phyloP scores from a whole-genome alignment of 2,329 filamentous ascomycete species.

The Mycosphaerella sp. region DNA sequence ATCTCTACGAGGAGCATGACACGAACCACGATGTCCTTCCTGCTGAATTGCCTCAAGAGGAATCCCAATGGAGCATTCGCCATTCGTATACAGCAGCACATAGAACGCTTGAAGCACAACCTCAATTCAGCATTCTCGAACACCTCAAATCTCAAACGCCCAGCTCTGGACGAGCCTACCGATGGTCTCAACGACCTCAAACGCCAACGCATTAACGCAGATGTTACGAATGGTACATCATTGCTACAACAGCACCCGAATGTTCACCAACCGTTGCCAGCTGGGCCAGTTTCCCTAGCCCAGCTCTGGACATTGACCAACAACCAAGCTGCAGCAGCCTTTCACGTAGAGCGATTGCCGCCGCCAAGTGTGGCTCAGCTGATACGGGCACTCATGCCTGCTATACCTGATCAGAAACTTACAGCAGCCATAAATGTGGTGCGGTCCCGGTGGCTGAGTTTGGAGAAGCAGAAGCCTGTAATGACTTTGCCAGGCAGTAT shows the following conservation, averaged over 20 bases:
- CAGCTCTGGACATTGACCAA: conserved; percentile 81
- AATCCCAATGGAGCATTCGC: conserved; percentile 71
- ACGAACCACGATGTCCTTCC: conserved; percentile 76
- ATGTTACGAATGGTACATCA: conserved; percentile 35
- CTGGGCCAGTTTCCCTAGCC: conserved; percentile 70
- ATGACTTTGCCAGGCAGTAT: not conserved
- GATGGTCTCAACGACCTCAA: conserved; percentile 73
- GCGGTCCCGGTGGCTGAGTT: conserved; percentile 38
- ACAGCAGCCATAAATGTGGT: conserved; percentile 64
- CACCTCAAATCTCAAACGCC: conserved; percentile 61
- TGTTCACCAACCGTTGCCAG: conserved; percentile 63
- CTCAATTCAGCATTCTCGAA: conserved; percentile 77
- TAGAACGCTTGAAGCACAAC: conserved; percentile 74
- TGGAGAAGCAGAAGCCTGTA: conserved; percentile 32
- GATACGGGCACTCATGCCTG: conserved; percentile 68
- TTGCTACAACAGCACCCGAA: conserved; percentile 26
- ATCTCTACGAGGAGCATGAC: conserved; percentile 91
- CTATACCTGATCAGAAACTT: conserved; percentile 63
- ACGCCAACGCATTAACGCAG: conserved; percentile 62
- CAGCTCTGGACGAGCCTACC: conserved; percentile 61
- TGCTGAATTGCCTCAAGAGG: conserved; percentile 77
- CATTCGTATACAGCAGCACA: conserved; percentile 75
- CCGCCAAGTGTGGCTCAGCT: conserved; percentile 71
- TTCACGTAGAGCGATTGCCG: conserved; percentile 77
- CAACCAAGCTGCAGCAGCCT: conserved; percentile 66